Evolutionary conservation across 139 green algal genomes (phyloP).

Genomic region (Chlamydomonas urium): DNA sequence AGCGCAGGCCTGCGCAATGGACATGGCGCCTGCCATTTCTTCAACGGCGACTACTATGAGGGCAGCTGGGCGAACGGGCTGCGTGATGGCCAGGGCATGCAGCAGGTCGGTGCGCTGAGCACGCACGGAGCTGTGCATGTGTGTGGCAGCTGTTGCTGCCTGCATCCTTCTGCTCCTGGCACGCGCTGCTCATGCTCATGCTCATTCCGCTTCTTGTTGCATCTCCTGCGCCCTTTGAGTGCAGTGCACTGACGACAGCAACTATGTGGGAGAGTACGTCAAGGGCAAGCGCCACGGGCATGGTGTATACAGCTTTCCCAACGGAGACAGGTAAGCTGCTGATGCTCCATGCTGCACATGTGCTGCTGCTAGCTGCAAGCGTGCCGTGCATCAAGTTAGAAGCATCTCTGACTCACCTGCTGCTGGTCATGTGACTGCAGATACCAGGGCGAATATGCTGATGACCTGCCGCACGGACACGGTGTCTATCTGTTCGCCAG

Average conservation of each 20-base stretch:
- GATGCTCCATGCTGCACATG: neutral
- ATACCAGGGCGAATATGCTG: slow-evolving; percentile 42
- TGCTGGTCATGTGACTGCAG: slow-evolving; percentile 4
- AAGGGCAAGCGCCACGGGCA: slow-evolving; percentile 62
- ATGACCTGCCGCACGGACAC: slow-evolving; percentile 53
- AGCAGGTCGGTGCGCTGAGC: no score
- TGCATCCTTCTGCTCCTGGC: no score
- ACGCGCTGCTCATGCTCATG: no score
- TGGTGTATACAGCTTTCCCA: slow-evolving; percentile 66
- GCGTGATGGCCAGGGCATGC: slow-evolving; percentile 57
- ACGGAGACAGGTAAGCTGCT: slow-evolving; percentile 54
- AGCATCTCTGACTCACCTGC: neutral
- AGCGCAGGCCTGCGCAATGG: slow-evolving; percentile 49
- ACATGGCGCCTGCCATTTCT: slow-evolving; percentile 63
- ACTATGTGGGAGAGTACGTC: slow-evolving; percentile 63
- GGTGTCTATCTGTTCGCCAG: slow-evolving; percentile 64
- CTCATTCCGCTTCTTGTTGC: neutral
- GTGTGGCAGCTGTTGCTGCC: no score
- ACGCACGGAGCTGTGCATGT: no score
- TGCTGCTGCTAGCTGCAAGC: neutral
- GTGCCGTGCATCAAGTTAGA: no score
- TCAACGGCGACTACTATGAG: slow-evolving; percentile 72
- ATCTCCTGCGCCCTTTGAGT: no score
- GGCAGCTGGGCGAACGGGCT: slow-evolving; percentile 55
- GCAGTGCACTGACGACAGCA: slow-evolving; percentile 66